Conservation (phyloP, 2,329 filamentous ascomycete genomes). For the Colletotrichum chrysophilum region DNA sequence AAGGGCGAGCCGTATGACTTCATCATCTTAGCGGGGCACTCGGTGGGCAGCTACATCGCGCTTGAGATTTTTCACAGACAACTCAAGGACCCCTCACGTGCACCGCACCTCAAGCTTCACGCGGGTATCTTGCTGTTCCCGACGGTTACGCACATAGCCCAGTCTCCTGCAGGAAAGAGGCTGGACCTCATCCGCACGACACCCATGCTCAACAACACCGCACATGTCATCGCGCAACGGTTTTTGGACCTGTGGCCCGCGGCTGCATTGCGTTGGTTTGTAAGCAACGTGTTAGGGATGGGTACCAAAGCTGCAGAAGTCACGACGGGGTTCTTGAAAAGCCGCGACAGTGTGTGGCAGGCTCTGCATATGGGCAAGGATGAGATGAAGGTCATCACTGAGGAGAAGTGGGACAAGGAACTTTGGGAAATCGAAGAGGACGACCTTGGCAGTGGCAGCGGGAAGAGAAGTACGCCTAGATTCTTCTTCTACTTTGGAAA, state of each 20-base stretch:
- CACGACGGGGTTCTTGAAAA: constrained; percentile 60
- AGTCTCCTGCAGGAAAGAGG: constrained; percentile 63
- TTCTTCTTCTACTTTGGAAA: constrained; percentile 66
- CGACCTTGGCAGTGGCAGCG: constrained; percentile 5
- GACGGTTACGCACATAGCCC: constrained; percentile 73
- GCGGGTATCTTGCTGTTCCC: constrained; percentile 74
- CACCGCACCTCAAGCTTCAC: constrained; percentile 45
- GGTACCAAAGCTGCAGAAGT: constrained; percentile 52
- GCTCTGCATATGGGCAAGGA: constrained; percentile 63
- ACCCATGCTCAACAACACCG: constrained; percentile 45
- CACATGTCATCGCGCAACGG: constrained; percentile 43
- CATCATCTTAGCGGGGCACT: constrained; percentile 75
- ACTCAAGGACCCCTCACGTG: constrained; percentile 38
- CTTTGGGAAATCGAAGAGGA: constrained; percentile 54
- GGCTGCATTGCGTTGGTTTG: constrained; percentile 44
- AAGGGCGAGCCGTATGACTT: constrained; percentile 52
- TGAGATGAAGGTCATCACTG: constrained; percentile 63
- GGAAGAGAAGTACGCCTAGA: constrained; percentile 39
- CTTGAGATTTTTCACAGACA: constrained; percentile 71
- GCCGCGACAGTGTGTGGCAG: constrained; percentile 63
- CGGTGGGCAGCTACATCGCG: constrained; percentile 74
- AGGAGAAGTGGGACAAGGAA: constrained; percentile 64
- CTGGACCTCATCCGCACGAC: constrained; percentile 48
- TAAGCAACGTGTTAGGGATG: constrained; percentile 51
- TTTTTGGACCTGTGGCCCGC: constrained; percentile 48